Conservation (phyloP, 2,329 filamentous ascomycete genomes). For the Arthrobotrys sphaeroides region DNA sequence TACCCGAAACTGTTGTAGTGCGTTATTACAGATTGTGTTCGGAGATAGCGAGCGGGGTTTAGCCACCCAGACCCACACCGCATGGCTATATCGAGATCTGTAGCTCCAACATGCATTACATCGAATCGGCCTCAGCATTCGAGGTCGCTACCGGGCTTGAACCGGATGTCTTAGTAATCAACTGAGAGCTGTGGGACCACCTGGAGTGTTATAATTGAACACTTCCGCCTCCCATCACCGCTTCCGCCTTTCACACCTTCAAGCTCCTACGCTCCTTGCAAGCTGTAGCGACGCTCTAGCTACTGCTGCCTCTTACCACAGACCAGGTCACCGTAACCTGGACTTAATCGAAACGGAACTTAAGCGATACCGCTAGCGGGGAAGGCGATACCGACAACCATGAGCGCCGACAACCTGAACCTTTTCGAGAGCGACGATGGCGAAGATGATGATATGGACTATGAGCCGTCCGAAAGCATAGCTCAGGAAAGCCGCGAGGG, state of each 20-base stretch:
- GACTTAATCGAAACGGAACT: background rate
- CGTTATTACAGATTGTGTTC: background rate
- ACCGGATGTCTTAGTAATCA: constrained; percentile 37
- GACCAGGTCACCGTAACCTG: background rate
- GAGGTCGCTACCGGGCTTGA: constrained; percentile 12
- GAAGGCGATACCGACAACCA: background rate
- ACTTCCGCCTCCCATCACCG: background rate
- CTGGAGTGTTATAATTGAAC: constrained; percentile 22
- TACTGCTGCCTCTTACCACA: too few relatives aligned
- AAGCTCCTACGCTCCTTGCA: too few relatives aligned
- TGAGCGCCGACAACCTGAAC: constrained; percentile 6
- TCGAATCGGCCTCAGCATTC: background rate
- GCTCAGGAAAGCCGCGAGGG: constrained; percentile 32
- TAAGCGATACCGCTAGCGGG: background rate
- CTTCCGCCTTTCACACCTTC: background rate
- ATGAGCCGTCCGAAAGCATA: constrained; percentile 56
- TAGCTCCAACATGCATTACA: background rate
- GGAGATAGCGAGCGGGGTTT: constrained; percentile 13
- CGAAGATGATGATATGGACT: constrained; percentile 59
- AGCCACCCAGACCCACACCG: background rate
- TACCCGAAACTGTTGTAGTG: background rate
- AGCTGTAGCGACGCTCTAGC: background rate
- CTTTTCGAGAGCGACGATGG: constrained; percentile 55
- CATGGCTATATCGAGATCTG: background rate
- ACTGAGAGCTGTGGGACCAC: background rate